Evolutionary conservation across 148 eudicot genomes (phyloP).

Genomic region (Rhododendron williamsianum): DNA sequence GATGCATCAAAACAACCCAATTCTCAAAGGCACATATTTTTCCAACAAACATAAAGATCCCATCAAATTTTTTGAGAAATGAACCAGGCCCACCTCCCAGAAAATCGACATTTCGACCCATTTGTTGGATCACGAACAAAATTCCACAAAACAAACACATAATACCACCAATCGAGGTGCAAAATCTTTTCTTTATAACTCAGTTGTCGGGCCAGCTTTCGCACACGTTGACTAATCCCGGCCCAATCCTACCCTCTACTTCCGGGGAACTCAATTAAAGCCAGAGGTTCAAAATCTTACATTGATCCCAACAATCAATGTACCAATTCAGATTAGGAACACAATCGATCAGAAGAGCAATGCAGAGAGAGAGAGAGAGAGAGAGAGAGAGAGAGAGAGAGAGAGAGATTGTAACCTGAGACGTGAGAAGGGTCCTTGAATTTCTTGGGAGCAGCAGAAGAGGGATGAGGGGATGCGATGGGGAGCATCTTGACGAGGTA

Average conservation of each 20-base stretch:
- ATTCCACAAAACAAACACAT: background rate
- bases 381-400: background rate
- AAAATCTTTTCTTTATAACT: background rate
- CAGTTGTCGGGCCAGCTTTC: background rate
- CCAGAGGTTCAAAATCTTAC: background rate
- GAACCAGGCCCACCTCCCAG: background rate
- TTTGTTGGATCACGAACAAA: background rate
- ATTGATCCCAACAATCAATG: background rate
- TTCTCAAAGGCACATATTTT: background rate
- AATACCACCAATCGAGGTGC: background rate
- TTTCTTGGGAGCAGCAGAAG: constrained; percentile 33
- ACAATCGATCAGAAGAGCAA: background rate
- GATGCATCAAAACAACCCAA: background rate
- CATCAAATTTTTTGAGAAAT: background rate
- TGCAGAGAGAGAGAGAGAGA: background rate
- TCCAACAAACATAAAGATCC: background rate
- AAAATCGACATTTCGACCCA: background rate
- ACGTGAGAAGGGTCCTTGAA: constrained; percentile 74
- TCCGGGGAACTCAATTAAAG: too few relatives aligned
- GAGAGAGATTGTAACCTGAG: constrained; percentile 43
- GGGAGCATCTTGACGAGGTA: constrained; percentile 81
- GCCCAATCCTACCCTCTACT: background rate
- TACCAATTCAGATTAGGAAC: background rate
- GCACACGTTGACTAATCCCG: background rate
- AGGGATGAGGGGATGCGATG: constrained; percentile 36